Evolutionary conservation across 805 yeast genomes (phyloP).

Genomic region (Ogataea thermomethanolica): DNA sequence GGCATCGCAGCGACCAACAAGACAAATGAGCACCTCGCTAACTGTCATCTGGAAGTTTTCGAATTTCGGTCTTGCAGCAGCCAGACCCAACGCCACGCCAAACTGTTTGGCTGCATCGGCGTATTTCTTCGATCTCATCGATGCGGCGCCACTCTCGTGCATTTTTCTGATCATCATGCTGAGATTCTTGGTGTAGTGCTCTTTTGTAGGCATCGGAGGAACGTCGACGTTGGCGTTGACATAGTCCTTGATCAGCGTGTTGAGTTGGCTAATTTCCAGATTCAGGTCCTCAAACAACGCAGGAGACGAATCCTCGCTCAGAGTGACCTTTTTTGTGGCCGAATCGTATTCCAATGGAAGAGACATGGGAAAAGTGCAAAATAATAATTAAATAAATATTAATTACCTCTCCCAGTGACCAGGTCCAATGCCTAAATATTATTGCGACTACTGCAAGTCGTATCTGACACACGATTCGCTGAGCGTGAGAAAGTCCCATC

Average conservation of each 20-base stretch:
- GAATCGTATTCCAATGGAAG: slow-evolving; percentile 33
- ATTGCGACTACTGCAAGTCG: slow-evolving; percentile 82
- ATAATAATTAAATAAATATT: not conserved
- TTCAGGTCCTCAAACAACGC: slow-evolving; percentile 23
- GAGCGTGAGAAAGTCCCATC: slow-evolving; percentile 79
- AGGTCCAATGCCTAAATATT: slow-evolving; percentile 60
- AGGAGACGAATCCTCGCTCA: slow-evolving; percentile 21
- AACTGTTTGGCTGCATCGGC: slow-evolving; percentile 63
- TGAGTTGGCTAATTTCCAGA: slow-evolving; percentile 34
- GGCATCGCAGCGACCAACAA: slow-evolving; percentile 72
- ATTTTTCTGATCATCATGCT: slow-evolving; percentile 60
- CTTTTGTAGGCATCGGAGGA: slow-evolving; percentile 52
- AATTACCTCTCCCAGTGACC: not conserved
- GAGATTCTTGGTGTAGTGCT: slow-evolving; percentile 52
- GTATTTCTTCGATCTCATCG: slow-evolving; percentile 52
- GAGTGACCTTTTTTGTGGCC: slow-evolving; percentile 27
- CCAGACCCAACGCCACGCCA: slow-evolving; percentile 63
- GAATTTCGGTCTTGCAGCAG: slow-evolving; percentile 64
- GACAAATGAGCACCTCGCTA: slow-evolving; percentile 61
- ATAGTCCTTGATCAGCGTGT: slow-evolving; percentile 38
- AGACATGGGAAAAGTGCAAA: slow-evolving; percentile 4
- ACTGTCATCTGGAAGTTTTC: slow-evolving; percentile 71
- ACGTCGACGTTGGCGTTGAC: slow-evolving; percentile 45
- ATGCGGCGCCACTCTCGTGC: slow-evolving; percentile 58
- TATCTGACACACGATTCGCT: slow-evolving; percentile 85